Evolutionary conservation across 805 yeast genomes (phyloP).

Genomic region (Candida coleopterorum): DNA sequence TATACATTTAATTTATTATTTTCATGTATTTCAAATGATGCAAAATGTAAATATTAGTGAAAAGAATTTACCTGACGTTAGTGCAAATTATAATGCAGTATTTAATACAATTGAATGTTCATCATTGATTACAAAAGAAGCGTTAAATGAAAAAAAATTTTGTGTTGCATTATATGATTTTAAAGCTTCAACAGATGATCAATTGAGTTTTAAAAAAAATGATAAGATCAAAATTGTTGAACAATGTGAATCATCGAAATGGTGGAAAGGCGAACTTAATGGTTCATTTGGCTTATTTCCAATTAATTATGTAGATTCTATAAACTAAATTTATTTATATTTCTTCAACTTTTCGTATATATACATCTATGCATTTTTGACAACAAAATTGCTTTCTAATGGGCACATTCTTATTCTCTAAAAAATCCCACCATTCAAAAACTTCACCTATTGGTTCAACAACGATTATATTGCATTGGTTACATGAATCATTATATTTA

Average conservation of each 20-base stretch:
- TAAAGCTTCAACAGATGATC: constrained; percentile 32
- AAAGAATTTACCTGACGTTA: too few species aligned
- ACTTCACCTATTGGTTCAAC: constrained; percentile 57
- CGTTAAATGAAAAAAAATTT: constrained; percentile 2
- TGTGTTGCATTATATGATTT: constrained; percentile 41
- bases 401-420: constrained; percentile 46
- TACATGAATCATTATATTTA: constrained; percentile 47
- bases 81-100: too few species aligned
- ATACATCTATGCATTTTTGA: constrained; percentile 39
- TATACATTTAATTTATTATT: too few species aligned
- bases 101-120: constrained; percentile 21
- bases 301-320: constrained; percentile 21
- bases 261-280: constrained; percentile 35
- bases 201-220: constrained; percentile 39
- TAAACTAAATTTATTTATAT: not conserved
- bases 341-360: constrained; percentile 8
- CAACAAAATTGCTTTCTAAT: constrained; percentile 53
- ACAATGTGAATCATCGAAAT: constrained; percentile 17
- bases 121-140: constrained; percentile 14
- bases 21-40: too few species aligned
- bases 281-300: constrained; percentile 26
- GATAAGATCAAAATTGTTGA: constrained; percentile 38
- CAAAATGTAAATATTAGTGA: too few species aligned
- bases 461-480: constrained; percentile 43
- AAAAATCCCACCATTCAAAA: constrained; percentile 65